Evolutionary conservation across 2,329 filamentous ascomycete species (phyloP).

Genomic region (Claviceps spartinae): DNA sequence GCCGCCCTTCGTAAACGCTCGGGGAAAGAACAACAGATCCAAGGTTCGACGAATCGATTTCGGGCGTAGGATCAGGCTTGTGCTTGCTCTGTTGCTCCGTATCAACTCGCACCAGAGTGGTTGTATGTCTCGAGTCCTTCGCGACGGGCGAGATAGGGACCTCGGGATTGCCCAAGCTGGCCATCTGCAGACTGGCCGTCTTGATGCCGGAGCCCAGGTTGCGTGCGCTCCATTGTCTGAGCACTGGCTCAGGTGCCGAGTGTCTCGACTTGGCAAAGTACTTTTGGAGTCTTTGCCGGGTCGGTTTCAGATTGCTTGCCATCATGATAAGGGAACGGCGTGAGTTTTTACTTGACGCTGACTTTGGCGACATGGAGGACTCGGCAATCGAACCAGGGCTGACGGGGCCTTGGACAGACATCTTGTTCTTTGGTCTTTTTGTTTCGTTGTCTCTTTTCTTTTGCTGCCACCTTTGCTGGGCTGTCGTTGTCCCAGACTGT

Average conservation of each 20-base stretch:
- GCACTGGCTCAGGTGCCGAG: constrained; percentile 13
- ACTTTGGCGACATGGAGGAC: background rate
- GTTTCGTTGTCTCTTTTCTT: background rate
- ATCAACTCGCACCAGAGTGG: background rate
- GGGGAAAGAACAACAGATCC: background rate
- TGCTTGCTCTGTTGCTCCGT: background rate
- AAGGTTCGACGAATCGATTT: background rate
- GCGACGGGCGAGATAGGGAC: constrained; percentile 1
- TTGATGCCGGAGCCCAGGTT: constrained; percentile 6
- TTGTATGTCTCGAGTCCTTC: background rate
- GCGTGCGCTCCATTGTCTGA: constrained; percentile 14
- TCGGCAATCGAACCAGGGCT: background rate
- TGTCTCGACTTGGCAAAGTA: constrained; percentile 16
- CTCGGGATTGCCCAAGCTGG: constrained; percentile 2
- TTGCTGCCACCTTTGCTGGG: background rate
- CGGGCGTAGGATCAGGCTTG: background rate
- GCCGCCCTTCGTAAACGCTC: background rate
- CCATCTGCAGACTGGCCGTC: constrained; percentile 6
- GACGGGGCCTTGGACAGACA: background rate
- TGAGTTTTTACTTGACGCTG: background rate
- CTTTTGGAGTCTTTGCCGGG: constrained; percentile 18
- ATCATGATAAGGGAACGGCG: constrained; percentile 7
- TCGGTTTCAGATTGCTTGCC: constrained; percentile 13
- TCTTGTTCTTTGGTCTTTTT: background rate
- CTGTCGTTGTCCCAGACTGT: background rate